Evolutionary conservation across 352 stramenopile genomes (phyloP), one percentile per base, ranked within the genome.

Genomic region (Blastocystis sp.): DNA sequence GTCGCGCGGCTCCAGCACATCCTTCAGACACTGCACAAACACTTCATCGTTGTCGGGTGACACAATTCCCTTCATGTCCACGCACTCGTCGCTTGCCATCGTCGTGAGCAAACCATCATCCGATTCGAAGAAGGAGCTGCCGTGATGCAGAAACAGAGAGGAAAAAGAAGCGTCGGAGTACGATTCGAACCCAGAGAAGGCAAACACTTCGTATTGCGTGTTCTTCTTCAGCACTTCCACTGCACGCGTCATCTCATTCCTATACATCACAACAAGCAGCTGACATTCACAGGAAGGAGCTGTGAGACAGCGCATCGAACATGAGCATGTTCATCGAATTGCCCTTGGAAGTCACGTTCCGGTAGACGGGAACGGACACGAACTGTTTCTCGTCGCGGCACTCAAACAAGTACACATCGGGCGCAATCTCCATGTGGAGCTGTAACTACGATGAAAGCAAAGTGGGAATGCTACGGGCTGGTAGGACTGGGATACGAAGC

Each of bases 401-500:
- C 10, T 81, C 71, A 21, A 66, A 81, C 21, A 81, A 38, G 56
- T 81, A 81, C 38, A 62, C 7, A 64, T 81, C 71, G 14, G 43
- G 7, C 34, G 28, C 11, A 56, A 81, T 10, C 5, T 14, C 38
- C 34, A 62, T 64, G 43, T 60, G 48, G 23, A 64, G 28, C 14
- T 21, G n/a, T 41, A 81, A 38, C 71, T 81, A 64, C 48, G 40
- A 34, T 38, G 64, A 3, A 59, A 34, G 14, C 19, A 14, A 21
- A 41, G 48, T 7, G 19, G 43, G 5, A 28, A 81, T 48, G n/a
- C 21, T 66, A 81, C 71, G 43, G 71, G 71, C n/a, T 81, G 71
- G 43, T 81, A 81, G 23, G 28, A 66, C 48, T 48, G 21, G 21
- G 71, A 21, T n/a, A 52, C 21, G 14, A 19, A 10, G 7, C 21